Evolutionary conservation across 2,329 filamentous ascomycete genomes (phyloP), one percentile per base, ranked within the genome.

Genomic region (Xylariaceae sp.): DNA sequence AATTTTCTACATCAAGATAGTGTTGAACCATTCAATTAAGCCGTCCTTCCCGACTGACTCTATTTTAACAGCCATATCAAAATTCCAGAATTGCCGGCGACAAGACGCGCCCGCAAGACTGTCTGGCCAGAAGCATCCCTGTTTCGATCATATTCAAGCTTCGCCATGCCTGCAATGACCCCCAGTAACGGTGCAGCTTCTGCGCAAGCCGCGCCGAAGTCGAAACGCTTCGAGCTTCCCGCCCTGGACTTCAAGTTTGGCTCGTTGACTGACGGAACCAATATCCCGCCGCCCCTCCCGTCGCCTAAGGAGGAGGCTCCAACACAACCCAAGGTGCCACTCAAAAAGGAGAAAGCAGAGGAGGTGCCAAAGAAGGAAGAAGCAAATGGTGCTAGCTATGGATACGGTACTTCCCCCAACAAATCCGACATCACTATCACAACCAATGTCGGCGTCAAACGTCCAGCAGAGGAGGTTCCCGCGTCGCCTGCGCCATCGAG

Each of bases 221-320:
- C 64, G 18, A 70, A 67, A 52, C 75, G 74, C 62, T 85, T 85
- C 59, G 79, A 84, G 71, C 77, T 85, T 53, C 82, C 82, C 7
- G 77, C 76, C 40, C 75, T 85, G 56, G 73, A 85, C 58, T 77
- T 85, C 72, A 78, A 83, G 60, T 83, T 84, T 62, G 76, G 77
- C 54, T 82, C 78, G 40, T 73, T 85, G 65, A 85, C 82, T 36
- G 82, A 85, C 33, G 82, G 82, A 48, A 85, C 82, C 67, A 66
- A 82, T 64, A 85, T 85, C 60, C 82, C 82, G 36, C 80, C 82
- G 24, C 82, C 82, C 20, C 74, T 73, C 40, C 81, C 81, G 15
- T 84, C 81, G 41, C 82, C 82, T 47, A 65, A 67, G 48, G 70
- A 75, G 61, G 77, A 81, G 66, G 73, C 75, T 33, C 74, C 74